Evolutionary conservation across 441 rosid genomes (phyloP), one percentile per base, ranked within the genome.

Genomic region (Bruguiera hainesii): DNA sequence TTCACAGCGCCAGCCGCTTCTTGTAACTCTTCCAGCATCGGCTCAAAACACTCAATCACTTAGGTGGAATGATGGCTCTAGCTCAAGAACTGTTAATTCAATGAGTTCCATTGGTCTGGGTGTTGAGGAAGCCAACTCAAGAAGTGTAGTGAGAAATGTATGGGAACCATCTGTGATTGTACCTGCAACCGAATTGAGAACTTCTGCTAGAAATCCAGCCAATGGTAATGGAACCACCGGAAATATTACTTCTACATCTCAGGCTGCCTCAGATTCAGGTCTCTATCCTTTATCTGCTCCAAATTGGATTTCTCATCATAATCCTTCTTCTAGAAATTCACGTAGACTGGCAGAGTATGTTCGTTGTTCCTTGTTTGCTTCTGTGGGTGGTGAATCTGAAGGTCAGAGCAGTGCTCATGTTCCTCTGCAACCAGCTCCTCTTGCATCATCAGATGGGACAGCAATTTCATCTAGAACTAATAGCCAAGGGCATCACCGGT

Each of bases 341-440:
- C 79, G 87, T 11, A 85, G 97, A 65, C 67, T 87, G 63, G 78
- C 94, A 20, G 99, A 88, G 73, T 81, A 82, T 75, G 84, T 83
- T 71, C 92, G 88, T 60, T 82, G 90, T 42, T 90, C 98, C 3
- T 74, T 90, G 74, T 71, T 87, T 77, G 69, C 96, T 80, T 75
- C 91, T 57, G 58, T 64, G 64, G 78, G 64, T 61, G 69, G 79
- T 61, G 96, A 85, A 39, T 50, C 78, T 67, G 85, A 79, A 50
- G 85, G 76, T 51, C 90, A 81, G 59, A 79, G 83, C 77, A 81
- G 79, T 69, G 71, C 69, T 66, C 74, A 72, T 67, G 23, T 75
- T 55, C 68, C 81, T 29, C 73, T 67, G 69, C 80, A 73, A 65
- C 57, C 82, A 9, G 81, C 72, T 59, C 82, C 80, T 67, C 71